A percentile compares a stretch with the other conserved stretches of the same genome.
Conservation (phyloP, 179 eudicot genomes). For the Silene coronaria region DNA sequence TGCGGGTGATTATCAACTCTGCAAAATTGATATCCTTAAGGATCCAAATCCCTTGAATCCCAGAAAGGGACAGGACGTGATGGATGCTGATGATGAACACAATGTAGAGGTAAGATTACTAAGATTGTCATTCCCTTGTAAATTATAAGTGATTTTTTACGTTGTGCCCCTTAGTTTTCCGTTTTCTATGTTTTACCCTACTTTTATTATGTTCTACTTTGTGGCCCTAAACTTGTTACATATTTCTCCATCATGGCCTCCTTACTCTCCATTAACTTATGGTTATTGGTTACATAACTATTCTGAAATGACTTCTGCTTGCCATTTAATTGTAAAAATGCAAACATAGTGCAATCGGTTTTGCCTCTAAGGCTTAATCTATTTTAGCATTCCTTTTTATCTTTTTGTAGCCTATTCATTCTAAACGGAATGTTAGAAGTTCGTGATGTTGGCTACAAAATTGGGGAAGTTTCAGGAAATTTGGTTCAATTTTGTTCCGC, state of each 20-base stretch:
- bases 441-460: neutral
- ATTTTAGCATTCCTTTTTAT: neutral
- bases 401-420: neutral
- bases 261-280: too few species aligned
- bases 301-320: neutral
- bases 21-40: slow-evolving; percentile 67
- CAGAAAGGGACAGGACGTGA: slow-evolving; percentile 64
- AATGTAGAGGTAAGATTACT: slow-evolving; percentile 34
- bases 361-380: neutral
- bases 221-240: too few species aligned
- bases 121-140: neutral
- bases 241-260: too few species aligned
- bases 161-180: too few species aligned
- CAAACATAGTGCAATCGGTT: neutral
- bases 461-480: too few species aligned
- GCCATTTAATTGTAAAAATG: neutral
- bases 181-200: too few species aligned
- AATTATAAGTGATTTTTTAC: too few species aligned
- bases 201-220: too few species aligned
- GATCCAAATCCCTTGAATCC: slow-evolving; percentile 71
- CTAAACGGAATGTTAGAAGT: neutral
- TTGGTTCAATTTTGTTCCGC: neutral
- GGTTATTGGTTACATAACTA: neutral
- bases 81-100: slow-evolving; percentile 73
- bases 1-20: slow-evolving; percentile 86